Base-by-base conservation (phyloP, 1,139 yeast species). In the Zygoascus hellenicus region DNA sequence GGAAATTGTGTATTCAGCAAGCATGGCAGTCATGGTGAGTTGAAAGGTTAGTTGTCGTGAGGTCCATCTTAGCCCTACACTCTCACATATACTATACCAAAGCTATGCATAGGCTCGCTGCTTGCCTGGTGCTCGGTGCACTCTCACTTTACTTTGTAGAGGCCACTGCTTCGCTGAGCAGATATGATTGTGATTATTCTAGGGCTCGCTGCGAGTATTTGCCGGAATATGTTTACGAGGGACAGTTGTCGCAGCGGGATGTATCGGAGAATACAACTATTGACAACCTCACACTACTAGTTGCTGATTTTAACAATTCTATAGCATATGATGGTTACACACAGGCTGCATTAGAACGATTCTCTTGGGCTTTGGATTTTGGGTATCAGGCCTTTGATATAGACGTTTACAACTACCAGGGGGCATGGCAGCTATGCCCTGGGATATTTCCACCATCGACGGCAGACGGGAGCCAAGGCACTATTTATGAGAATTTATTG, bases 341-440 rank as follows among this genome's bases (percentile, higher is more conserved):
- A 1, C 48, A 60, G 0, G 61, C 62, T 1, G 63, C 83, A 0
- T 53, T 83, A n/a, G 40, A 52, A 0, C 57, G 62, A 3, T 54
- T 84, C 2, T 47, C 55, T 4, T 55, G 63, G 4, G 51, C 81
- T 13, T 59, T 87, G 41, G 63, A 66, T 38, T 63, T 67, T 2
- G 92, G 92, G 0, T 69, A 76, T 9, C 75, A 76, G 50, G 64
- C 75, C 0, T 59, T 83, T 22, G 67, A 75, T 50, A 48, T 88
- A 10, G 94, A 88, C 59, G 56, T 86, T 14, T 86, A 81, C 63
- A 82, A 83, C 77, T 80, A 80, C 60, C 76, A 76, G 48, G 63
- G 64, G 29, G 67, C 64, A 49, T 82, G 95, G 81, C 86, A 82
- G 56, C 60, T 85, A n/a, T 85, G 95, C 58, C 92, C 92, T 2